Conservation (phyloP, 2,329 filamentous ascomycete genomes). For the Diplocarpon rosae region DNA sequence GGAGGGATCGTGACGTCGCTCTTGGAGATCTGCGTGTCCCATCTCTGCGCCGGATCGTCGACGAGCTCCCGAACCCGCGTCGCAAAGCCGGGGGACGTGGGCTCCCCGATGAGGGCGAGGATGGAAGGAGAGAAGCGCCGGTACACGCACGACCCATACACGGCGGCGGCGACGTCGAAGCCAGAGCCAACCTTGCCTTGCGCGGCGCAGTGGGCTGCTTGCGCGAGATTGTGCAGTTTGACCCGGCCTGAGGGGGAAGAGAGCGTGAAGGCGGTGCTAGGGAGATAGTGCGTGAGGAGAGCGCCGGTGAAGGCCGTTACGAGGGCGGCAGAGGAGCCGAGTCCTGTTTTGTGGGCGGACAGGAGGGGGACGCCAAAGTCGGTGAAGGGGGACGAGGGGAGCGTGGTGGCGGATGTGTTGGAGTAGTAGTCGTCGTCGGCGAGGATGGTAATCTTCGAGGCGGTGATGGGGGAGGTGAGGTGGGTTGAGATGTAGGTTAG, state of each 20-base stretch:
- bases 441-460: constrained; percentile 72
- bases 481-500: constrained; percentile 61
- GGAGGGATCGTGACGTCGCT: constrained; percentile 58
- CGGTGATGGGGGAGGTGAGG: constrained; percentile 41
- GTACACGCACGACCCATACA: constrained; percentile 86
- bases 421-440: constrained; percentile 98
- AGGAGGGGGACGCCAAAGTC: constrained; percentile 66
- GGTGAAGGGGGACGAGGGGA: constrained; percentile 47
- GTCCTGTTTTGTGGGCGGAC: constrained; percentile 85
- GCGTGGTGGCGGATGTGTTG: constrained; percentile 36
- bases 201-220: constrained; percentile 87
- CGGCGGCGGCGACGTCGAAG: constrained; percentile 88
- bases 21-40: constrained; percentile 72
- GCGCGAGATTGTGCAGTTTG: constrained; percentile 81
- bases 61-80: constrained; percentile 54
- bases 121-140: constrained; percentile 79
- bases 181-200: constrained; percentile 95
- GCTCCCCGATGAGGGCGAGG: constrained; percentile 54
- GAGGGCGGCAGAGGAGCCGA: constrained; percentile 88
- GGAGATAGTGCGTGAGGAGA: constrained; percentile 65
- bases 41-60: constrained; percentile 45
- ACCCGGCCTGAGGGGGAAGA: constrained; percentile 40
- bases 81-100: constrained; percentile 56
- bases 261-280: constrained; percentile 44
- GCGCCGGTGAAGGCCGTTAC: constrained; percentile 79